Base-by-base conservation (phyloP, 2,329 filamentous ascomycete genomes). In the Pseudonectria foliicola region DNA sequence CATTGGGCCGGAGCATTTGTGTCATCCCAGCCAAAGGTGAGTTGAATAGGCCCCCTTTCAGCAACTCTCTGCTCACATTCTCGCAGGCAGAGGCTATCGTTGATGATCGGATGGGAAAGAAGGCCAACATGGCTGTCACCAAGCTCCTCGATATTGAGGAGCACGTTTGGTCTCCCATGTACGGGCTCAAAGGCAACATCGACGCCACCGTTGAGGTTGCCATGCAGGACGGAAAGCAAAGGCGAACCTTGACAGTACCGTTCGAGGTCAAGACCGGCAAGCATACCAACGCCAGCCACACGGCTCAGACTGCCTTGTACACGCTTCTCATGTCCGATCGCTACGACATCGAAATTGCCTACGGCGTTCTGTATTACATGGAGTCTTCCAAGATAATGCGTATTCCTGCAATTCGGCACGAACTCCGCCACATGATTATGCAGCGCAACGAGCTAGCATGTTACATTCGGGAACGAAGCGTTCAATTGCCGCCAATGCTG, bases 111-210 rank as follows among this genome's bases (percentile, higher is more conserved):
- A 82, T 88, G 53, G 83, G 82, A 27, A 77, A 82, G 34, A 82
- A 80, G 46, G 77, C 82, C 10, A 82, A 73, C 38, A 81, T 96
- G 73, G 88, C 85, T 48, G 80, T 98, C 48, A 93, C 82, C 52
- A 98, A 96, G 56, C 69, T 98, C 18, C 80, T 98, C 11, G 92
- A 96, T 55, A 85, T 98, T 8, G 92, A 98, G 57, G 92, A 98
- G 59, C 92, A 96, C 55, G 80, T 98, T 18, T 98, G 92, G 92
- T 96, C 90, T 6, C 92, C 92, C 1, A 90, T 88, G 77, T 98
- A 94, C 56, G 92, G 92, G 1, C 69, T 98, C 12, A 98, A 98
- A 59, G 92, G 92, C 21, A 98, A 96, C 50, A 92, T 98, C 40
- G 92, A 98, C 62, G 92, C 92, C 18, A 96, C 92, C 1, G 85